Evolutionary conservation across 2,329 filamentous ascomycete genomes (phyloP), one percentile per base, ranked within the genome.

Genomic region (Nemania sp.): DNA sequence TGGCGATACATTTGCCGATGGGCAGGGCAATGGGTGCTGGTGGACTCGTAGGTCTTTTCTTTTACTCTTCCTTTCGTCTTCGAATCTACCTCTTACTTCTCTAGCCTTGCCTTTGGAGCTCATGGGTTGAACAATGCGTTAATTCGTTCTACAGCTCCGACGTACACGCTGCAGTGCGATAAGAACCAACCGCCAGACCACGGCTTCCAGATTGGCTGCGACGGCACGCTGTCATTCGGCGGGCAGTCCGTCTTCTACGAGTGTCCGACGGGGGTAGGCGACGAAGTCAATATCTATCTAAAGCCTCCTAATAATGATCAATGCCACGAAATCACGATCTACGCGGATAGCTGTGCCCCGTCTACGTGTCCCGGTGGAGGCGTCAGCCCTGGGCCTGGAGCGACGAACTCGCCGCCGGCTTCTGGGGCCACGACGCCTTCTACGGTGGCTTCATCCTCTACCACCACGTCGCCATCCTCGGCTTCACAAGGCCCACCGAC

Each of bases 131-230:
- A 35, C 6, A 11, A 35, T 35, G 32, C 11, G 32, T 35, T 35
- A 11, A 35, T 11, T 7, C 32, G 6, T 35, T 35, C 32, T 74
- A 67, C 69, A 86, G 84, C 84, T 47, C 84, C 86, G 0, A 88
- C 87, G 1, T 84, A 82, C 29, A 86, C 89, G 55, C 86, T 88
- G 67, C 88, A 90, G 75, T 91, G 90, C 73, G 89, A 92, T 71
- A 70, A 74, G 22, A 85, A 86, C 54, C 85, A 85, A 13, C 70
- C 74, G 15, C 84, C 86, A 10, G 83, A 81, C 26, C 74, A 82
- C 35, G 89, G 88, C 32, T 92, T 91, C 78, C 80, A 81, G 7
- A 82, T 91, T 66, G 81, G 78, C 53, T 84, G 84, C 27, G 79
- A 86, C 67, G 88, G 89, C 38, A 73, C 77, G 6, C 74, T 92